These are phyloP conservation scores for Boletus rubescentipes DNA, from an alignment of 768 basidiomycete genomes.

Conservation along the genomic window DNA sequence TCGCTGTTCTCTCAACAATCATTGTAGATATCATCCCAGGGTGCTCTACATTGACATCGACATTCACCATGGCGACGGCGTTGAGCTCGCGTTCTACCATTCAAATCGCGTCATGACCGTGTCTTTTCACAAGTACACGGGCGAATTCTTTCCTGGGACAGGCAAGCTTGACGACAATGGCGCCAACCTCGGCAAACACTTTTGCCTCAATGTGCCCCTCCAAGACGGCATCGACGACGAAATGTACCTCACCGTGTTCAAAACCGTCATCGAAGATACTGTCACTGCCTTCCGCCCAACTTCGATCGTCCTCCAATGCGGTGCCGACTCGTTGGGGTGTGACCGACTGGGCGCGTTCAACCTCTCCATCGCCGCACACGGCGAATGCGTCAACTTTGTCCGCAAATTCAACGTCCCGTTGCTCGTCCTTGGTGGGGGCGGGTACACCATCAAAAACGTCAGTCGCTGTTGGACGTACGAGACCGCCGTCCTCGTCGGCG, in stretches of 20 bases:
- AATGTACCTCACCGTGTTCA: conserved; percentile 94
- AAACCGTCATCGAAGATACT: conserved; percentile 93
- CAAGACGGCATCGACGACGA: conserved; percentile 97
- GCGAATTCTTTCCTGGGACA: conserved; percentile 97
- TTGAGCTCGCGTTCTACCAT: conserved; percentile 97
- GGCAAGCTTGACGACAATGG: conserved; percentile 95
- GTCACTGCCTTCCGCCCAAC: conserved; percentile 86
- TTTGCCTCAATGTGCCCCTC: conserved; percentile 91
- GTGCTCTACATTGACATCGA: conserved; percentile 99
- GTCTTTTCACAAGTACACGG: conserved; percentile 98
- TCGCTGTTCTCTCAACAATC: not conserved
- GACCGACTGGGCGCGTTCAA: conserved; percentile 98
- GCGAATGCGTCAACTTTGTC: conserved; percentile 97
- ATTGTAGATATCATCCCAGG: conserved; percentile 77
- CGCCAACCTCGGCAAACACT: conserved; percentile 85
- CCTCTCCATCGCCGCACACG: conserved; percentile 94
- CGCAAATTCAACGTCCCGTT: conserved; percentile 89
- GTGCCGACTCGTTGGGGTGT: conserved; percentile 93
- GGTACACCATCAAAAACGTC: conserved; percentile 96
- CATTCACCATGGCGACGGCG: conserved; percentile 98
- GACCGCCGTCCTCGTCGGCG: conserved; percentile 87
- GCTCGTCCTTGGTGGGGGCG: conserved; percentile 91
- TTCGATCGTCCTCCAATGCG: conserved; percentile 93
- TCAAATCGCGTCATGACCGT: conserved; percentile 98
- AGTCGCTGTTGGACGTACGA: conserved; percentile 99